Conservation (phyloP, 164 flowering plant genomes). For the Chimonanthus salicifolius region DNA sequence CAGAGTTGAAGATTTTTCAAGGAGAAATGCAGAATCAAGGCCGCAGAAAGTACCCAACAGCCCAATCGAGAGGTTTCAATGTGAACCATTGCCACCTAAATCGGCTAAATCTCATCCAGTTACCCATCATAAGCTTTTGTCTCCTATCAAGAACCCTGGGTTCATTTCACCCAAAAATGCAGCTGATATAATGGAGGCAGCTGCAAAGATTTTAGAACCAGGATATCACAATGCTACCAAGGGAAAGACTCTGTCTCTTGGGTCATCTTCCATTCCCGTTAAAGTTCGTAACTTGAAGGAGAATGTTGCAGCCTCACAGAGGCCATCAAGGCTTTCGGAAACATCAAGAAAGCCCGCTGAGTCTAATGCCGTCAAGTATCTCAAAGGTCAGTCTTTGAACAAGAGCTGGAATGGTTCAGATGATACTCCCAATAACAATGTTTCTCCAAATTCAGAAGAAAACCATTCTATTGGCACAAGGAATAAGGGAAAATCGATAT, state of each 20-base stretch:
- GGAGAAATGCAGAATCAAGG: constrained; percentile 32
- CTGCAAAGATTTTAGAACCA: constrained; percentile 69
- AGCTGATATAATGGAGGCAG: constrained; percentile 85
- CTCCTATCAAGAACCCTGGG: constrained; percentile 73
- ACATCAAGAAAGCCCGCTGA: constrained; percentile 44
- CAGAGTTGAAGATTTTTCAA: constrained; percentile 24
- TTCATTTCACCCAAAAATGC: constrained; percentile 54
- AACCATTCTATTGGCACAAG: constrained; percentile 24
- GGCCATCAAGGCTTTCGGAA: constrained; percentile 42
- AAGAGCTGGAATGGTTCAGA: constrained; percentile 29
- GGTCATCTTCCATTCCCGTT: constrained; percentile 36
- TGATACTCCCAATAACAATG: constrained; percentile 1
- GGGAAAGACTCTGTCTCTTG: constrained; percentile 28
- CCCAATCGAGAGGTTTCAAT: constrained; percentile 49
- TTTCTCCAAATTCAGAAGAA: constrained; percentile 31
- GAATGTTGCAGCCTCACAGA: constrained; percentile 34
- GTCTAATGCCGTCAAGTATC: constrained; percentile 57
- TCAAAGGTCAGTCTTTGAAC: constrained; percentile 70
- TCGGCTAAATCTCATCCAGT: constrained; percentile 67
- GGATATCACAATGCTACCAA: constrained; percentile 35
- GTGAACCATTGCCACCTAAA: constrained; percentile 72
- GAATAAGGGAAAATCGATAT: constrained; percentile 65
- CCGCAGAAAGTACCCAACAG: constrained; percentile 33
- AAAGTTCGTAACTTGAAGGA: constrained; percentile 47
- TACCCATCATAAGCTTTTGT: constrained; percentile 73